Evolutionary conservation across 768 basidiomycete genomes (phyloP).

Genomic region (Pilatotrama ljubarskyi): DNA sequence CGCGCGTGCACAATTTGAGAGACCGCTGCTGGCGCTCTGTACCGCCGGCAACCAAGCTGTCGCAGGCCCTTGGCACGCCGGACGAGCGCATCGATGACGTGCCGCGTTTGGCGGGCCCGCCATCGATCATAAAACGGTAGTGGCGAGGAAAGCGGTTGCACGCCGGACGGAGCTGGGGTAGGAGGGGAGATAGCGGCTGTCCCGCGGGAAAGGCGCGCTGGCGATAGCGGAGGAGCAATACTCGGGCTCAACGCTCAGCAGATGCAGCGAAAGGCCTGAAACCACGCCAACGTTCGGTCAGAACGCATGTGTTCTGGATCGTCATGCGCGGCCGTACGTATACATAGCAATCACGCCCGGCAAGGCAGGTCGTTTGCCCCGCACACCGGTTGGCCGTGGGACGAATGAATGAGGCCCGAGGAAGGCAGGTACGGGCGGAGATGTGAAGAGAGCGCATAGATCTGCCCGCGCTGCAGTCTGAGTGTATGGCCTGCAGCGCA

Average conservation of each 20-base stretch:
- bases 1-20: background rate
- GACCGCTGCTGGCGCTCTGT: background rate
- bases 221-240: no score
- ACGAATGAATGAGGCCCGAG: background rate
- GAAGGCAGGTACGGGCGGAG: background rate
- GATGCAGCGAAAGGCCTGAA: no score
- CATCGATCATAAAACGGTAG: conserved; percentile 1
- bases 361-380: background rate
- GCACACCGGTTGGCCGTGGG: background rate
- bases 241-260: no score
- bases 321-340: background rate
- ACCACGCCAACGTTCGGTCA: background rate
- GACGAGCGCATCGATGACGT: background rate
- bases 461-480: background rate
- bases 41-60: background rate
- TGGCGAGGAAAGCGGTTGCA: background rate
- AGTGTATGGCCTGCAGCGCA: background rate
- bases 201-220: no score
- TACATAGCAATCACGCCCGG: background rate
- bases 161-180: background rate
- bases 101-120: background rate
- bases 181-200: background rate
- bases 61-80: background rate
- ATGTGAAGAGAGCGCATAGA: background rate
- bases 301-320: background rate